These are phyloP conservation scores for Volvariella volvacea DNA, from an alignment of 1,284 basidiomycete genomes.

Conservation along the genomic window DNA sequence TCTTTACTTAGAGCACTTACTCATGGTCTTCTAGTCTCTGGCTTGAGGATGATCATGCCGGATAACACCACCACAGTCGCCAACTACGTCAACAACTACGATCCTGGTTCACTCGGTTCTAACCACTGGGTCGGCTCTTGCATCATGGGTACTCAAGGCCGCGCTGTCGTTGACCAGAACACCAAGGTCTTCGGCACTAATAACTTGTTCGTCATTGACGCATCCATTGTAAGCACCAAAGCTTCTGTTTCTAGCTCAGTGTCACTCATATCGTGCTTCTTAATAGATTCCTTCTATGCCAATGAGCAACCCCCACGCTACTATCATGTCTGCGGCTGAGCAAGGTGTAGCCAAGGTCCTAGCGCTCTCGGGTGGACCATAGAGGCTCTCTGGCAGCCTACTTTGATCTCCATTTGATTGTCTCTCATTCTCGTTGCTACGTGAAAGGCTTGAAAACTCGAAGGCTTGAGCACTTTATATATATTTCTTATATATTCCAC, in stretches of 20 bases:
- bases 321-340: constrained; percentile 49
- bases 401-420: too few species aligned
- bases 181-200: constrained; percentile 51
- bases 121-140: constrained; percentile 57
- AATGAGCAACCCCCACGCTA: constrained; percentile 47
- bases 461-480: too few species aligned
- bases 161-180: constrained; percentile 51
- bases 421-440: too few species aligned
- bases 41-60: constrained; percentile 50
- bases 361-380: constrained; percentile 46
- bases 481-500: too few species aligned
- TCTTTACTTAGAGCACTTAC: too few species aligned
- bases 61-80: constrained; percentile 48
- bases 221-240: constrained; percentile 9
- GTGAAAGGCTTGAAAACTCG: too few species aligned
- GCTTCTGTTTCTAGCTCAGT: constrained; percentile 2
- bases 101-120: constrained; percentile 36
- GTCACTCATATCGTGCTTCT: constrained; percentile 25
- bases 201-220: constrained; percentile 43
- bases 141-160: constrained; percentile 30
- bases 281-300: constrained; percentile 37
- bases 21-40: constrained; percentile 34
- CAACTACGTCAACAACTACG: constrained; percentile 46
- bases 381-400: too few species aligned
- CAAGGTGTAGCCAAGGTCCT: constrained; percentile 48